Conservation (phyloP, 306 rosid species). For the Corylus americana region DNA sequence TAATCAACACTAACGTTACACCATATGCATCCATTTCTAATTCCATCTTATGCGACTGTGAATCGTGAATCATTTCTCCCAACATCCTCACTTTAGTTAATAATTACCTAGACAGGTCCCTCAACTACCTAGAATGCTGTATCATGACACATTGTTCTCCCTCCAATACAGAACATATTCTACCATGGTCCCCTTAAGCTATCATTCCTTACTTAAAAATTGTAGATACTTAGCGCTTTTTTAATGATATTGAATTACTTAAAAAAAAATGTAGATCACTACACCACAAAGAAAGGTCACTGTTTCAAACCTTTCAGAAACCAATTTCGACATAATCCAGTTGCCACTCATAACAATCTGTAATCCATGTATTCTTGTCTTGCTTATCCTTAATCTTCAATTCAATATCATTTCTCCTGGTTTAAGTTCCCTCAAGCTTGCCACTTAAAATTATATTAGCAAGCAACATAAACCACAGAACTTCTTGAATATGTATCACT, state of each 20-base stretch:
- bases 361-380: not conserved
- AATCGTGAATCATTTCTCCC: not conserved
- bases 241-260: no score
- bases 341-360: not conserved
- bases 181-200: not conserved
- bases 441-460: not conserved
- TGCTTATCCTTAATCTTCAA: slow-evolving; percentile 1
- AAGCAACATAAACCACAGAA: not conserved
- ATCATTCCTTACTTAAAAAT: not conserved
- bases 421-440: not conserved
- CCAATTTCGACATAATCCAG: not conserved
- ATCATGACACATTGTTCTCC: not conserved
- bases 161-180: not conserved
- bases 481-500: not conserved
- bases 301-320: not conserved
- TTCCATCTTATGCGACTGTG: not conserved
- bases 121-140: not conserved
- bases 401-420: not conserved
- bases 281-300: not conserved
- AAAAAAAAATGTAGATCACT: not conserved
- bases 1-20: not conserved
- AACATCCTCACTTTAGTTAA: not conserved
- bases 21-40: not conserved
- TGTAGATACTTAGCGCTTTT: not conserved
- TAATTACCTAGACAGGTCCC: not conserved